Conservation (phyloP, 805 yeast genomes). For the Suhomyces sp. region DNA sequence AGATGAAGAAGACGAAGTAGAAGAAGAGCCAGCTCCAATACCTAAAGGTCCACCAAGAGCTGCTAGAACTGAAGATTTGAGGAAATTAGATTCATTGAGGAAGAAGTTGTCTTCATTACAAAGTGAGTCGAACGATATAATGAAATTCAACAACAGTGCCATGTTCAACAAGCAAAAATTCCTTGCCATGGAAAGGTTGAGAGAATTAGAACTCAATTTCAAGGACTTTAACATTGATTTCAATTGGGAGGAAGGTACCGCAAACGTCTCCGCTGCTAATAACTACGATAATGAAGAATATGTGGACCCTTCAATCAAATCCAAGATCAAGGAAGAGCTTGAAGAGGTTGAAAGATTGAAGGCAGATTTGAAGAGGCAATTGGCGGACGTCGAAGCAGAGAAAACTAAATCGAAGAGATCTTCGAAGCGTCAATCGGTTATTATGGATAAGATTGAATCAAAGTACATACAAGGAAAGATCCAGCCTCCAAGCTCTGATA, state of each 20-base stretch:
- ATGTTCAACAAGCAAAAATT: slow-evolving; percentile 58
- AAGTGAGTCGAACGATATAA: slow-evolving; percentile 71
- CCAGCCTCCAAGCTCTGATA: slow-evolving; percentile 13
- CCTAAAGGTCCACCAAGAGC: slow-evolving; percentile 39
- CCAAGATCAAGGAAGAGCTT: slow-evolving; percentile 41
- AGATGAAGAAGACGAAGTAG: too few relatives aligned
- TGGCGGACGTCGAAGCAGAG: slow-evolving; percentile 22
- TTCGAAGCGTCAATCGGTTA: slow-evolving; percentile 14
- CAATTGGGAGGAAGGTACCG: slow-evolving; percentile 18
- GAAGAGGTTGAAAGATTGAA: slow-evolving; percentile 43
- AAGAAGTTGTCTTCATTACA: slow-evolving; percentile 62
- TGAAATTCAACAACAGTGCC: slow-evolving; percentile 65
- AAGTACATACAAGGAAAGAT: slow-evolving; percentile 48
- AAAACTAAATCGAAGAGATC: slow-evolving; percentile 5
- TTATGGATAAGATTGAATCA: slow-evolving; percentile 39
- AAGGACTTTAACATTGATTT: slow-evolving; percentile 64
- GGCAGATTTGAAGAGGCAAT: slow-evolving; percentile 39
- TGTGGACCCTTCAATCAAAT: slow-evolving; percentile 34
- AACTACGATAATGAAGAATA: slow-evolving; percentile 13
- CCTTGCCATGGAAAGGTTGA: slow-evolving; percentile 69
- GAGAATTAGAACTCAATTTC: slow-evolving; percentile 65
- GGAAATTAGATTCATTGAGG: slow-evolving; percentile 54
- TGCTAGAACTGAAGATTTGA: slow-evolving; percentile 50
- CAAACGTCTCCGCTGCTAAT: slow-evolving; percentile 13
- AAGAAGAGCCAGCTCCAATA: slow-evolving; percentile 18